Conservation (phyloP, 202 grass and related monocot species). For the Musa balbisiana region DNA sequence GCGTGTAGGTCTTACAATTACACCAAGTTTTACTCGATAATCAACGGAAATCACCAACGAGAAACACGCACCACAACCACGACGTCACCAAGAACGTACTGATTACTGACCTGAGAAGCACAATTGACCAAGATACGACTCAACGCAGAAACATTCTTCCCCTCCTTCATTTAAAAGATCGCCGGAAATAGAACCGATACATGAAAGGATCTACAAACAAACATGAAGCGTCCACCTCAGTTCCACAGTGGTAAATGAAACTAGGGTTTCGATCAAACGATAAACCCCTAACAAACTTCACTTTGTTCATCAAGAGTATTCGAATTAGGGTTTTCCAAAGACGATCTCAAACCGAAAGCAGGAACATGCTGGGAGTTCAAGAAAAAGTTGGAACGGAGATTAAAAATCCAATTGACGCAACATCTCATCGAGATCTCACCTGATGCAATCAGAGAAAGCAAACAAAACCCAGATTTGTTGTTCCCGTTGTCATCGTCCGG, state of each 20-base stretch:
- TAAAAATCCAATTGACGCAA: background rate
- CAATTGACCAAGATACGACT: constrained; percentile 55
- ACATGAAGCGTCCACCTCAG: background rate
- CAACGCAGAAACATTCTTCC: constrained; percentile 37
- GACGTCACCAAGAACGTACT: too few species aligned
- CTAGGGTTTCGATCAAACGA: background rate
- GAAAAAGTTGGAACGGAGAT: background rate
- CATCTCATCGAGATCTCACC: background rate
- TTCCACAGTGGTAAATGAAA: background rate
- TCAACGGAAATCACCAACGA: background rate
- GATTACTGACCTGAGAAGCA: constrained; percentile 48
- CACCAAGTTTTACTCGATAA: too few species aligned
- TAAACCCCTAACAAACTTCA: too few species aligned
- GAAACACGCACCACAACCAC: too few species aligned
- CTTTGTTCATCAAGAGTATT: background rate
- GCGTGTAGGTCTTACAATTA: too few species aligned
- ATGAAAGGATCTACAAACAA: background rate
- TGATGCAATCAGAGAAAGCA: background rate
- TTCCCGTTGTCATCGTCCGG: too few species aligned
- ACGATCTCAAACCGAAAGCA: background rate
- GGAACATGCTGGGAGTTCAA: background rate
- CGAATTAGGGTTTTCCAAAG: background rate
- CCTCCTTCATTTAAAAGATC: constrained; percentile 59
- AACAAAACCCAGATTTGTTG: background rate
- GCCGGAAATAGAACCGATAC: background rate